Conservation (phyloP, 2,329 filamentous ascomycete genomes). For the Exophiala mesophila region DNA sequence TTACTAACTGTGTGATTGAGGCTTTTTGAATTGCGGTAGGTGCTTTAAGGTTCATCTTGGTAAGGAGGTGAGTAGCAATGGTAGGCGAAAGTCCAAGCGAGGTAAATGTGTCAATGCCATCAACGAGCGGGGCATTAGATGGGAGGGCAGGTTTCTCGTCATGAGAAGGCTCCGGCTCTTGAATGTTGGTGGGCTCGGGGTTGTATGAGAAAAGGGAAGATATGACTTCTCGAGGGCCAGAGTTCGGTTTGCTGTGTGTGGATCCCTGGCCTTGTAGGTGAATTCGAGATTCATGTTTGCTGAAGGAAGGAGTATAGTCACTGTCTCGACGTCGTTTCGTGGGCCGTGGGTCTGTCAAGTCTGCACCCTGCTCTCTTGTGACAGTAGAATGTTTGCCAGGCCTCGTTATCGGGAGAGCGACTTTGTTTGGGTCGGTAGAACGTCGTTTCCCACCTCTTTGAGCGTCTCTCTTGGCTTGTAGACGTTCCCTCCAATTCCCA, state of each 20-base stretch:
- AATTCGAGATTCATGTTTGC: conserved; percentile 9
- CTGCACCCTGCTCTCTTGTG: conserved; percentile 30
- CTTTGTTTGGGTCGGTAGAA: conserved; percentile 11
- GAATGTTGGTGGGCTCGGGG: conserved; percentile 55
- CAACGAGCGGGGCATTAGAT: conserved; percentile 83
- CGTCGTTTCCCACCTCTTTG: conserved; percentile 45
- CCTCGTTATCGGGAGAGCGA: conserved; percentile 8
- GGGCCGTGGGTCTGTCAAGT: conserved; percentile 29
- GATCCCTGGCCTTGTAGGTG: conserved; percentile 10
- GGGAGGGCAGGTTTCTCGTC: conserved; percentile 58
- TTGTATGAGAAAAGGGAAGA: conserved; percentile 93
- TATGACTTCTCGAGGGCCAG: conserved; percentile 58
- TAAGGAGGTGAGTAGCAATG: conserved; percentile 74
- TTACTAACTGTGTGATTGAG: conserved; percentile 73
- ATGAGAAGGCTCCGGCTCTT: conserved; percentile 35
- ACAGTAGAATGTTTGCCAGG: neutral
- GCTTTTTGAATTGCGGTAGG: conserved; percentile 94
- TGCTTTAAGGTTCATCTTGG: conserved; percentile 81
- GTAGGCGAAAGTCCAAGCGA: conserved; percentile 75
- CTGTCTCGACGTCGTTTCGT: conserved; percentile 39
- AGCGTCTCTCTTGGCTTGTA: conserved; percentile 69
- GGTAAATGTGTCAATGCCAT: conserved; percentile 80
- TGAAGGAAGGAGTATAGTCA: conserved; percentile 32
- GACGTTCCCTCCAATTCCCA: conserved; percentile 86
- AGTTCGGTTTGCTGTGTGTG: conserved; percentile 8